These are phyloP conservation scores for Zelonia costaricensis DNA, from an alignment of 208 protist species.

Conservation along the genomic window DNA sequence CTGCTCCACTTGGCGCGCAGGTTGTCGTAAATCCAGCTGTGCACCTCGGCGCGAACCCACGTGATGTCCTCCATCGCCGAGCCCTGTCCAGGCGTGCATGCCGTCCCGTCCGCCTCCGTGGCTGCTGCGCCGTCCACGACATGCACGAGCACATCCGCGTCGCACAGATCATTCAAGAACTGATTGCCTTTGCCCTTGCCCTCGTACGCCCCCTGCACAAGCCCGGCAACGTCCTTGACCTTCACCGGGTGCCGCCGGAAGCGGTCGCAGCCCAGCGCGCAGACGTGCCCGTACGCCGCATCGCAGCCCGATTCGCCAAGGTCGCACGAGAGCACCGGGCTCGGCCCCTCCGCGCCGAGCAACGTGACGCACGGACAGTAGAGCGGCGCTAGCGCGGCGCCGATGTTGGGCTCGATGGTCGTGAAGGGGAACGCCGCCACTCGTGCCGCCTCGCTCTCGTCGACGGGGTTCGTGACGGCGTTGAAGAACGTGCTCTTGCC, in stretches of 20 bases:
- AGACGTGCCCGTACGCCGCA: conserved; percentile 68
- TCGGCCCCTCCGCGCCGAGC: neutral
- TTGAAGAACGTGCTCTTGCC: conserved; percentile 96
- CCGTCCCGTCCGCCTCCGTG: conserved; percentile 89
- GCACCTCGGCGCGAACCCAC: conserved; percentile 93
- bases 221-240: conserved; percentile 93
- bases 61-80: conserved; percentile 83
- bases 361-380: conserved; percentile 69
- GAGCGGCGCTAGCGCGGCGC: conserved; percentile 52
- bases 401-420: conserved; percentile 94
- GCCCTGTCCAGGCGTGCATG: conserved; percentile 57
- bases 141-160: conserved; percentile 94
- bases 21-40: conserved; percentile 96
- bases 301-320: conserved; percentile 39
- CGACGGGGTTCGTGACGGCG: conserved; percentile 83
- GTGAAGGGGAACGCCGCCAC: conserved; percentile 95
- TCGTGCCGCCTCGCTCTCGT: conserved; percentile 77
- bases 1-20: conserved; percentile 79
- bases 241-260: conserved; percentile 80
- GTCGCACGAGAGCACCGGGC: conserved; percentile 5
- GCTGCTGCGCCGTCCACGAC: conserved; percentile 91
- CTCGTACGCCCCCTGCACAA: conserved; percentile 94
- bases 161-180: conserved; percentile 95
- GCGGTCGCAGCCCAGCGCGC: conserved; percentile 19
- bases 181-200: conserved; percentile 93